Percentiles rank a stretch among this genome's conserved stretches.
These are phyloP conservation scores for Fragaria nilgerrensis DNA, from an alignment of 306 rosid genomes.

Conservation along the genomic window DNA sequence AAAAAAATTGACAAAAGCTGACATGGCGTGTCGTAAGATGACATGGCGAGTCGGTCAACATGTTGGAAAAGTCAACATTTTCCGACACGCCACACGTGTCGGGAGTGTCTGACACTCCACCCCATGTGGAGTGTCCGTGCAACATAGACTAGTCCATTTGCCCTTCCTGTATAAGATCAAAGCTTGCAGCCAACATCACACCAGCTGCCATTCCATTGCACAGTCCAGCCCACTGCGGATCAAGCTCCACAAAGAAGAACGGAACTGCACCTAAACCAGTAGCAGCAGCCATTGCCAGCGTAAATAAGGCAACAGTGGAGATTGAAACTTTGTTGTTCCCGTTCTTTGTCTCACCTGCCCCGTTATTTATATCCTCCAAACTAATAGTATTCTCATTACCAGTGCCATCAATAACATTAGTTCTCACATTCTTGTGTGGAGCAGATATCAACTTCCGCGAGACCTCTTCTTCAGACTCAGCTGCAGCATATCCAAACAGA, in stretches of 20 bases:
- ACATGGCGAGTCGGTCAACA: too few species aligned
- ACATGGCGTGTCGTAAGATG: too few species aligned
- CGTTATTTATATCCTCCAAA: constrained; percentile 40
- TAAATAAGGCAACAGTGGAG: constrained; percentile 90
- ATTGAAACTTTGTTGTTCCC: constrained; percentile 69
- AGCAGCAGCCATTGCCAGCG: constrained; percentile 97
- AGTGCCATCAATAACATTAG: constrained; percentile 73
- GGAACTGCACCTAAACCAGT: constrained; percentile 98
- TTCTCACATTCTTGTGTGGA: constrained; percentile 68
- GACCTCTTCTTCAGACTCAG: constrained; percentile 52
- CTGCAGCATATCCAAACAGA: constrained; percentile 39
- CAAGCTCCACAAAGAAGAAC: constrained; percentile 98
- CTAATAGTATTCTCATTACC: constrained; percentile 56
- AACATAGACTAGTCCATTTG: too few species aligned
- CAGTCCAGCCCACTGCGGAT: constrained; percentile 95
- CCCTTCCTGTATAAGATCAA: constrained; percentile 91
- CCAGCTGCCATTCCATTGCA: constrained; percentile 99
- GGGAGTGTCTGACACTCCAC: too few species aligned
- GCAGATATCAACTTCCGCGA: constrained; percentile 53
- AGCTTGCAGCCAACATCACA: constrained; percentile 99
- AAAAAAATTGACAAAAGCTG: too few species aligned
- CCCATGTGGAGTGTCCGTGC: too few species aligned
- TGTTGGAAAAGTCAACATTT: too few species aligned
- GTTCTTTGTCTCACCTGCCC: constrained; percentile 52
- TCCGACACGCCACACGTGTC: too few species aligned